Evolutionary conservation across 2,329 filamentous ascomycete genomes (phyloP), one percentile per base, ranked within the genome.

Genomic region (Fusarium sp.): DNA sequence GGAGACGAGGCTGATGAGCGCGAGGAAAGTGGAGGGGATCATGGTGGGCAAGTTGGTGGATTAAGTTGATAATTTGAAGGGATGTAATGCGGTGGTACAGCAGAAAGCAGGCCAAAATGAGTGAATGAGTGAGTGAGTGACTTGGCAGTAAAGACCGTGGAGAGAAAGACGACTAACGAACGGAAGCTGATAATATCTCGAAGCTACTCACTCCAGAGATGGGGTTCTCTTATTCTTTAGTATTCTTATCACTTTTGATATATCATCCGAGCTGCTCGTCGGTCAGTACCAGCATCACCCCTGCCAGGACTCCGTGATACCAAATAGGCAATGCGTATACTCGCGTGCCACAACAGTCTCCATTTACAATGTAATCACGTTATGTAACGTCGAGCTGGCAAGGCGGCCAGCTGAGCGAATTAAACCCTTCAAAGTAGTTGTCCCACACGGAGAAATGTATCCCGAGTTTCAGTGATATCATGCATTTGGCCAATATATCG

Each of bases 1-100:
- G 4, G 70, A 72, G 30, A 54, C 15, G 20, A 72, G 39, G 46
- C 70, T 60, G 15, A 72, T 37, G 8, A 72, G 32, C 0, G 70
- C 49, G 4, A 70, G 27, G 2, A 67, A 45, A 14, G 64, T 54
- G 2, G 69, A 62, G 15, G 69, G 63, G 2, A 70, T 58, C 67
- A 72, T 70, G 13, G 7, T 65, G 40, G 22, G 1, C 7, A 2
- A 7, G 13, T 15, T 23, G 14, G 13, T 14, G 0, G 7, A 15
- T 22, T 23, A 23, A 30, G 11, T 37, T 40, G 15, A 40, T 49
- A 33, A 19, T 30, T 6, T 8, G 27, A 13, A 30, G 10, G 10
- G 27, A 37, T 37, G 23, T 22, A 19, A 4, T 14, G 15, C 3
- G 25, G 2, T 11, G 20, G 17, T 6, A 7, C n/a, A 17, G 19